These are phyloP conservation scores for Coriolopsis trogii DNA, from an alignment of 1,284 basidiomycete species.

Conservation along the genomic window DNA sequence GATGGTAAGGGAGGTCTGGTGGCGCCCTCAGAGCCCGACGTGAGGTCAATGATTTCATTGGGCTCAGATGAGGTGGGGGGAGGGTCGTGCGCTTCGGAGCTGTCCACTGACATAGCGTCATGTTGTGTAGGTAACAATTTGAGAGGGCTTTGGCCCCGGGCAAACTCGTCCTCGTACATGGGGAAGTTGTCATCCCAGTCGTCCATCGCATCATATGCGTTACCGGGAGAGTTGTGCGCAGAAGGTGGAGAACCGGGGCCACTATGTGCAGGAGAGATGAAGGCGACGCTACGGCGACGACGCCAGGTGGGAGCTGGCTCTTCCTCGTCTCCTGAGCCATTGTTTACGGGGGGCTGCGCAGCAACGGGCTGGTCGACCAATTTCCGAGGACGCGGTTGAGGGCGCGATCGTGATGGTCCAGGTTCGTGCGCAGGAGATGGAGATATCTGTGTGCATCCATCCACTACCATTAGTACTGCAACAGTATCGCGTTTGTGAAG, in stretches of 20 bases:
- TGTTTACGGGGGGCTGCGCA: background rate
- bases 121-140: background rate
- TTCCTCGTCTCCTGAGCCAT: background rate
- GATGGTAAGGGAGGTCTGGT: background rate
- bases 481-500: background rate
- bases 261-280: conserved; percentile 6
- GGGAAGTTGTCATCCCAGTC: conserved; percentile 2
- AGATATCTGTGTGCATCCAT: background rate
- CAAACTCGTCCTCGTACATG: conserved; percentile 2
- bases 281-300: conserved; percentile 14
- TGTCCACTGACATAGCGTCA: conserved; percentile 3
- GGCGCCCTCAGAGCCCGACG: conserved; percentile 4
- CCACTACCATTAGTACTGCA: background rate
- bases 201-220: background rate
- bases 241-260: background rate
- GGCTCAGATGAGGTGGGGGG: conserved; percentile 11
- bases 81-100: conserved; percentile 7
- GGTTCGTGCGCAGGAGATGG: background rate
- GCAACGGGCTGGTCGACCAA: background rate
- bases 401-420: conserved; percentile 7
- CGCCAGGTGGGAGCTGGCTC: conserved; percentile 4
- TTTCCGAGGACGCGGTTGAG: background rate
- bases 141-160: conserved; percentile 3
- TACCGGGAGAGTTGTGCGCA: background rate
- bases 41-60: conserved; percentile 18